Evolutionary conservation across 345 rosid genomes (phyloP).

Genomic region (Eucalyptus curtisii): DNA sequence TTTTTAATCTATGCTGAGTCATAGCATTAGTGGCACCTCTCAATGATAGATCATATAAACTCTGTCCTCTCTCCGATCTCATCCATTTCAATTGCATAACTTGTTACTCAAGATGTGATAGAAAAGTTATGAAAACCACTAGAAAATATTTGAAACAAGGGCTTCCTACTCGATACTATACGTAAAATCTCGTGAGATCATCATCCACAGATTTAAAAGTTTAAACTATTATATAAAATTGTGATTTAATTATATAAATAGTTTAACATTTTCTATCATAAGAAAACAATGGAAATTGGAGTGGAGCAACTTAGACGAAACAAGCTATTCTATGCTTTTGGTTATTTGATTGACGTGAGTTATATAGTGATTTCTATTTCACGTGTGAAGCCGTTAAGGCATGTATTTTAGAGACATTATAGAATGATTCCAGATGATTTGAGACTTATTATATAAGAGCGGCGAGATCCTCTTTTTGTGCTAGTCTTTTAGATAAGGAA

Average conservation of each 20-base stretch:
- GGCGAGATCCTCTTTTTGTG: not conserved
- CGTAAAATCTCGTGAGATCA: not conserved
- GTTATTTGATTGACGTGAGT: not conserved
- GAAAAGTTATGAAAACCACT: not conserved
- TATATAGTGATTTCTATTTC: not conserved
- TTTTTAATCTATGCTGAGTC: not conserved
- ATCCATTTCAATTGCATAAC: not conserved
- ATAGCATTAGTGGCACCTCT: not conserved
- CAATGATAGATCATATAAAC: not conserved
- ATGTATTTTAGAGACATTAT: not conserved
- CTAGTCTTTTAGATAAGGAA: not conserved
- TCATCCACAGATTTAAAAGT: not conserved
- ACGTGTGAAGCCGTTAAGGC: rapidly evolving
- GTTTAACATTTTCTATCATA: not conserved
- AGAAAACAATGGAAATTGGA: not conserved
- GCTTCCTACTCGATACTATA: not conserved
- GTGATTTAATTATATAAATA: not conserved
- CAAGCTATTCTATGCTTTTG: not conserved
- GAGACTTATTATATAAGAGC: not conserved
- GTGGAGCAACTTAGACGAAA: not conserved
- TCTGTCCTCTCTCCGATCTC: not conserved
- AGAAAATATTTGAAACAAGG: not conserved
- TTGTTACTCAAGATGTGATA: not conserved
- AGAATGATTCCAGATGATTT: not conserved
- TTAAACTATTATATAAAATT: not conserved